These are phyloP conservation scores for Pyrus communis DNA, from an alignment of 306 rosid genomes.

Conservation along the genomic window DNA sequence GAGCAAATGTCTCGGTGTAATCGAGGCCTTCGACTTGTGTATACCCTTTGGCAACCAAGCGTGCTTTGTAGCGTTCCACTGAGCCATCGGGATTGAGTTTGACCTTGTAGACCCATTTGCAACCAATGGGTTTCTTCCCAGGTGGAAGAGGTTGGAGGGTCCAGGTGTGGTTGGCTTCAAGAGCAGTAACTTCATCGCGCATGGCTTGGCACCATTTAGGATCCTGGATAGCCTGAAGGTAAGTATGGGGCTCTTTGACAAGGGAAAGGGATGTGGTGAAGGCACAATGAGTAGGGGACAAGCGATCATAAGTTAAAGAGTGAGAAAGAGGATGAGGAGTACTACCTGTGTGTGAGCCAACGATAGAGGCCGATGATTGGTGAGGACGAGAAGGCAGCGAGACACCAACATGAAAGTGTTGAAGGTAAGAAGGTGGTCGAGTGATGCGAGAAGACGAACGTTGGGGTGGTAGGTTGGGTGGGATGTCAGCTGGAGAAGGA, in stretches of 20 bases:
- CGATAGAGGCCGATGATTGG: not conserved
- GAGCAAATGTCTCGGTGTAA: no score
- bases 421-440: not conserved
- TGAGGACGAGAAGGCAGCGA: not conserved
- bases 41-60: no score
- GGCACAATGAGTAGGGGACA: not conserved
- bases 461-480: no score
- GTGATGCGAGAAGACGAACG: no score
- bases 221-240: not conserved
- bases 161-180: not conserved
- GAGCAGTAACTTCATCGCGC: not conserved
- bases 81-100: no score
- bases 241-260: not conserved
- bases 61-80: no score
- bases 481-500: accelerated
- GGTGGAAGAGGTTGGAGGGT: no score
- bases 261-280: not conserved
- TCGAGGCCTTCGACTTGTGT: no score
- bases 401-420: not conserved
- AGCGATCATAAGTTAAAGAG: not conserved
- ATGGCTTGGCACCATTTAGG: not conserved
- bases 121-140: no score
- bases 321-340: not conserved
- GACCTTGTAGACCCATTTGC: no score
- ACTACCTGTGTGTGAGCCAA: not conserved